Base-by-base conservation (phyloP, 139 green algal genomes). In the Closterium sp. region DNA sequence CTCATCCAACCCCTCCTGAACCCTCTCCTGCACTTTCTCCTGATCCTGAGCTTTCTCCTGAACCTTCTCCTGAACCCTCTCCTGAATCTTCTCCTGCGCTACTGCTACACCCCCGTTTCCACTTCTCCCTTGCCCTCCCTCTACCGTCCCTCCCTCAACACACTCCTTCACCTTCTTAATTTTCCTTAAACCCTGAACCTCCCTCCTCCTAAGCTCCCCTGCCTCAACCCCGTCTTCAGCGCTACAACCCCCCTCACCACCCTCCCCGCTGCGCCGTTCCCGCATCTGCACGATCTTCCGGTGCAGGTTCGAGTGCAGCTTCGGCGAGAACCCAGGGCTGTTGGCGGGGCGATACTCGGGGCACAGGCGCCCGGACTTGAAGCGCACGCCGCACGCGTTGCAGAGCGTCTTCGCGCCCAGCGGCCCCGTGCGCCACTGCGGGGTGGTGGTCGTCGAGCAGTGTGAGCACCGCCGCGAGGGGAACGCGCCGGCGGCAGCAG, bases 381-480 rank as follows among this genome's bases (percentile, higher is more conserved):
- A 89, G 0, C 95, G 95, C 85, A 97, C 95, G 27, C 96, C 96
- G 87, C 96, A 97, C 10, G 95, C 95, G 62, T 97, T 97, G 93
- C 96, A 97, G 30, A 97, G 91, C 45, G 96, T 97, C 91, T 97
- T 97, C 11, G 95, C 88, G 42, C 96, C 96, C 86, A 89, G 32
- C 24, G 95, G 92, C 30, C 95, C 94, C 34, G 92, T 91, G 1
- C 95, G 88, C 95, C 95, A 96, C 91, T 96, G 89, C 24, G 94
- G 95, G 10, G 95, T 96, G 62, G 95, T 96, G n/a, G 88, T 91
- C 42, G 91, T 94, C 4, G 85, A 38, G 91, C 94, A 96, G 70
- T 94, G 91, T 10, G 79, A 50, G 85, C 94, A 96, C 13, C 90
- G 42, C 85, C 90, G 50, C 21, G 62, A 32, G 29, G 22, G 10